Evolutionary conservation across 805 yeast genomes (phyloP).

Genomic region (Starmerella vitae): DNA sequence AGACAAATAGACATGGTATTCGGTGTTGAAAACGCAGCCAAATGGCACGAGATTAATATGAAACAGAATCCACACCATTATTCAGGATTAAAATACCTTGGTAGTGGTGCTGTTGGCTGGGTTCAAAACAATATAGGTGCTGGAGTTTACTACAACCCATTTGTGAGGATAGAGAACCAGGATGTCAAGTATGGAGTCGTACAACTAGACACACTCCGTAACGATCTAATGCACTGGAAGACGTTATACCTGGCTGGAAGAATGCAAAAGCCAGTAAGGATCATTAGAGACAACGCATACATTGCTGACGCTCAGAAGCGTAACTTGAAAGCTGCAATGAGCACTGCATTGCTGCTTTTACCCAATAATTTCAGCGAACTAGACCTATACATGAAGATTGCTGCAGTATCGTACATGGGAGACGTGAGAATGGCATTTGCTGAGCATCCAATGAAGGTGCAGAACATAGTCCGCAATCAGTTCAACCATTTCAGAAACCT

Average conservation of each 20-base stretch:
- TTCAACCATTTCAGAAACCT: slow-evolving; percentile 51
- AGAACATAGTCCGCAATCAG: slow-evolving; percentile 74
- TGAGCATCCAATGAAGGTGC: slow-evolving; percentile 80
- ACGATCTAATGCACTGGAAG: slow-evolving; percentile 73
- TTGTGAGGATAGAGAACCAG: slow-evolving; percentile 46
- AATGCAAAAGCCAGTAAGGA: slow-evolving; percentile 82
- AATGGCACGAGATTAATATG: slow-evolving; percentile 67
- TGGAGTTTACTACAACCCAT: slow-evolving; percentile 91
- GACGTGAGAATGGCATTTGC: slow-evolving; percentile 80
- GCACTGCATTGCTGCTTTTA: slow-evolving; percentile 47
- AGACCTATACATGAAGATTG: slow-evolving; percentile 62
- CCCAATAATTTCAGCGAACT: slow-evolving; percentile 38
- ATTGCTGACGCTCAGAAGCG: slow-evolving; percentile 29
- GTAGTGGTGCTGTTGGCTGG: slow-evolving; percentile 42
- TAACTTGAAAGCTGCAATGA: slow-evolving; percentile 65
- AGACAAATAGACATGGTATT: slow-evolving; percentile 75
- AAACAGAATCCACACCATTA: slow-evolving; percentile 61
- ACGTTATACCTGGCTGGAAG: slow-evolving; percentile 83
- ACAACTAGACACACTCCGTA: slow-evolving; percentile 42
- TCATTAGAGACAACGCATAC: slow-evolving; percentile 37
- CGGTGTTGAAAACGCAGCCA: slow-evolving; percentile 59
- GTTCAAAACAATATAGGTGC: slow-evolving; percentile 59
- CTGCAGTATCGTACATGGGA: slow-evolving; percentile 74
- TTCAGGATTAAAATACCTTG: slow-evolving; percentile 49
- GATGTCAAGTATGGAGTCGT: slow-evolving; percentile 80